Base-by-base conservation (phyloP, 345 rosid genomes). In the Moricandia arvensis region DNA sequence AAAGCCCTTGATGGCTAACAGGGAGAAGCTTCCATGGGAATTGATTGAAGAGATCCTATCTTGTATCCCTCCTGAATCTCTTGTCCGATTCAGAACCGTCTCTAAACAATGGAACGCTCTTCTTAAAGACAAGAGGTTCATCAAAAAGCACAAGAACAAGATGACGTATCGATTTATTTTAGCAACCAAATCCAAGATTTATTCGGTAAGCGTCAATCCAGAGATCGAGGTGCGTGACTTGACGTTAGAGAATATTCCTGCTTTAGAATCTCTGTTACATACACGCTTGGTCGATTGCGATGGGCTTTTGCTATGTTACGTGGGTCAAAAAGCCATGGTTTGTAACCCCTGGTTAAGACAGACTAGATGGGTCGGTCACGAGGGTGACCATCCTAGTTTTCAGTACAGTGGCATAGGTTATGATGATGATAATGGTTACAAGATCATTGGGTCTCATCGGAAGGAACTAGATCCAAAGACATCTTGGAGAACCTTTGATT, bases 161-260 rank as follows among this genome's bases (percentile, higher is more conserved):
- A 45, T 45, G 15, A 35, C 63, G 63, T 69, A 35, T 69, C 24
- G 53, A 6, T 55, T 69, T 15, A 69, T 69, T 31, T 9, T 69
- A 69, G 3, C 53, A 13, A 69, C 63, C 15, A 57, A n/a, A 24
- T 69, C 73, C 37, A 69, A 69, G 34, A 37, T 69, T 57, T 69
- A 55, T n/a, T 55, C 73, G 37, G 73, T 69, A 55, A 55, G 73
- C 34, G 5, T 69, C n/a, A 6, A 69, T 26, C 63, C 63, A 6
- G 1, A 21, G 53, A 69, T 69, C 26, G 24, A 7, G 26, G 63
- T 57, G 26, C n/a, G 24, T 24, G 73, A 69, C 53, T 35, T 69
- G 17, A 26, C 35, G 9, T 38, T 18, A 8, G 59, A 53, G 55
- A 24, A 53, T 55, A 24, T n/a, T n/a, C 35, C 63, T 21, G 37